These are phyloP conservation scores for Vaccinium myrtillus DNA, from an alignment of 148 eudicot species.

Conservation along the genomic window DNA sequence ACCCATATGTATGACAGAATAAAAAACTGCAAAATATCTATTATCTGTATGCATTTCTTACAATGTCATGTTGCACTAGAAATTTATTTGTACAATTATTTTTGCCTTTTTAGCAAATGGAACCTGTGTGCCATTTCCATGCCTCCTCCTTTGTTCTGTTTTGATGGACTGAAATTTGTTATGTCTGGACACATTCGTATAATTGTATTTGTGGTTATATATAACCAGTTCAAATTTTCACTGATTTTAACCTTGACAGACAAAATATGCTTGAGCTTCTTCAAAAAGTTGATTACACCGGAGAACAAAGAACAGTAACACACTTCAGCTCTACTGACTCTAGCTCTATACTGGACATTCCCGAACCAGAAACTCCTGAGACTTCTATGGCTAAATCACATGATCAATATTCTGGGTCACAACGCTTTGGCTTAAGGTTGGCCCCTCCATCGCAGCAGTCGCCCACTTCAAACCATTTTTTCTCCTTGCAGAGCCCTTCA, in stretches of 20 bases:
- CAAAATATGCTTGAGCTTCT: constrained; percentile 32
- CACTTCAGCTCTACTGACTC: constrained; percentile 24
- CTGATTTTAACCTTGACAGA: constrained; percentile 23
- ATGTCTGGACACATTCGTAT: background rate
- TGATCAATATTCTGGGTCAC: constrained; percentile 21
- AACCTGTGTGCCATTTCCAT: background rate
- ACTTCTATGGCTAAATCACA: constrained; percentile 22
- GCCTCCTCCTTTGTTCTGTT: constrained; percentile 5
- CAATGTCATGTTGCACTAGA: constrained; percentile 1
- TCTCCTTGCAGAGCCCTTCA: constrained; percentile 24
- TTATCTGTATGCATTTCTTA: background rate
- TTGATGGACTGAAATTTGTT: background rate
- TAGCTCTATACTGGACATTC: constrained; percentile 14
- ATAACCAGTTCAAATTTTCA: background rate
- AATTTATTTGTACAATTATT: background rate
- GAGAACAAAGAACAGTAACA: constrained; percentile 14
- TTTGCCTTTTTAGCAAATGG: background rate
- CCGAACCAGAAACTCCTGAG: constrained; percentile 24
- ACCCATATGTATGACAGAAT: background rate
- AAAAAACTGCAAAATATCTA: background rate
- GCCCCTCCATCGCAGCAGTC: constrained; percentile 25
- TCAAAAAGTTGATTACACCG: constrained; percentile 30
- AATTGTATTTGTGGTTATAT: background rate
- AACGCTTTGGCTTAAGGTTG: constrained; percentile 30
- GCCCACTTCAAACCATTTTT: constrained; percentile 13